These are phyloP conservation scores for Truncatella angustata DNA, from an alignment of 2,329 filamentous ascomycete species.

Conservation along the genomic window DNA sequence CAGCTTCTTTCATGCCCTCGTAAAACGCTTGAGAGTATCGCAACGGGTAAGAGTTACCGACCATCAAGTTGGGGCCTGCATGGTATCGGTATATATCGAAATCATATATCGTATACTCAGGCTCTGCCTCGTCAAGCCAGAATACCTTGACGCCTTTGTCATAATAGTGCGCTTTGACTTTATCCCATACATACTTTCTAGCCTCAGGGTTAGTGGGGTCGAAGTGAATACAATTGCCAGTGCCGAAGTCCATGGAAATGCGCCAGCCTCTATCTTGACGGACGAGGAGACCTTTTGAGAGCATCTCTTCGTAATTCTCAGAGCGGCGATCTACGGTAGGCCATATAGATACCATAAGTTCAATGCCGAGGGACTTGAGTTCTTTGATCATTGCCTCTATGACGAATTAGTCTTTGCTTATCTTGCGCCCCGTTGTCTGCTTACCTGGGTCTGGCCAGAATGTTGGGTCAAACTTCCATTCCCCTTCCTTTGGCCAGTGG, in stretches of 20 bases:
- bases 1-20: slow-evolving; percentile 48
- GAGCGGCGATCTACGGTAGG: slow-evolving; percentile 60
- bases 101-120: slow-evolving; percentile 63
- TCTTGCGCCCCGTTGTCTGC: slow-evolving; percentile 11
- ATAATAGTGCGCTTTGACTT: slow-evolving; percentile 59
- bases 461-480: slow-evolving; percentile 64
- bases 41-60: slow-evolving; percentile 55
- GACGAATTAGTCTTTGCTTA: background rate
- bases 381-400: slow-evolving; percentile 62
- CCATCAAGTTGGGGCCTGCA: slow-evolving; percentile 47
- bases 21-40: slow-evolving; percentile 52
- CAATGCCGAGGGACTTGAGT: slow-evolving; percentile 55
- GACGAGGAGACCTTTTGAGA: slow-evolving; percentile 59
- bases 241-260: slow-evolving; percentile 57
- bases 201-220: slow-evolving; percentile 63
- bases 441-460: slow-evolving; percentile 64
- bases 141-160: slow-evolving; percentile 61
- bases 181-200: slow-evolving; percentile 57
- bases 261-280: slow-evolving; percentile 59
- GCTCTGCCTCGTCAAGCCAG: slow-evolving; percentile 70
- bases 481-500: slow-evolving; percentile 65
- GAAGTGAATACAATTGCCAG: slow-evolving; percentile 58
- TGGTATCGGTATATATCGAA: slow-evolving; percentile 66
- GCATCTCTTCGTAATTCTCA: slow-evolving; percentile 61
- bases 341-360: slow-evolving; percentile 70